These are phyloP conservation scores for Castanea sativa DNA, from an alignment of 306 rosid genomes.

Conservation along the genomic window DNA sequence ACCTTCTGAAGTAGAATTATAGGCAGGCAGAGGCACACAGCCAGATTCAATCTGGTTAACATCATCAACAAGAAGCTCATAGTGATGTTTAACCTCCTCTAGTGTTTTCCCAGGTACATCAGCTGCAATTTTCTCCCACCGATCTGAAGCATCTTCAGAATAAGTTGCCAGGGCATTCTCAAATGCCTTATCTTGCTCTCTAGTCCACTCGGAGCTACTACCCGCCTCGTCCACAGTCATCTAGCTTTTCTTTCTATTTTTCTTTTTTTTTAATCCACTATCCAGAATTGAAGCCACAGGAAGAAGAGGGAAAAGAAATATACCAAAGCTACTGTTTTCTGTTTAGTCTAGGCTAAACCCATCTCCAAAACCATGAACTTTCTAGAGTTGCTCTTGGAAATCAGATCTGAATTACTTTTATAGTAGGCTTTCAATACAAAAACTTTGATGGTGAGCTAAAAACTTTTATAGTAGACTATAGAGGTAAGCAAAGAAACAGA, in stretches of 20 bases:
- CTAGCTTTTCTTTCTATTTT: slow-evolving; percentile 9
- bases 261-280: slow-evolving; percentile 12
- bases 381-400: slow-evolving; percentile 20
- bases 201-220: slow-evolving; percentile 75
- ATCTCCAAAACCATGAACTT: slow-evolving; percentile 16
- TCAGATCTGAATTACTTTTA: slow-evolving; percentile 37
- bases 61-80: slow-evolving; percentile 79
- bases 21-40: slow-evolving; percentile 73
- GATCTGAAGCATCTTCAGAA: slow-evolving; percentile 68
- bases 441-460: slow-evolving; percentile 32
- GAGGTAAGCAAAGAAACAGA: slow-evolving; percentile 22
- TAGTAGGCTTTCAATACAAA: slow-evolving; percentile 1
- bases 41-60: slow-evolving; percentile 81
- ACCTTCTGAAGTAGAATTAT: slow-evolving; percentile 79
- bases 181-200: slow-evolving; percentile 90
- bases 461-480: slow-evolving; percentile 23
- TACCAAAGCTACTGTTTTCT: slow-evolving; percentile 17
- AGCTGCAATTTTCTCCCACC: slow-evolving; percentile 86
- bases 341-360: slow-evolving; percentile 36
- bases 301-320: slow-evolving; percentile 31
- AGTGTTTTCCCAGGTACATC: slow-evolving; percentile 79
- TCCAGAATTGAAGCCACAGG: slow-evolving; percentile 22
- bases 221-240: slow-evolving; percentile 72
- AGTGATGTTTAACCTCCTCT: slow-evolving; percentile 79
- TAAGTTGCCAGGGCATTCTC: slow-evolving; percentile 81